Evolutionary conservation across 2,329 filamentous ascomycete species (phyloP).

Genomic region (Byssochlamys sp.): DNA sequence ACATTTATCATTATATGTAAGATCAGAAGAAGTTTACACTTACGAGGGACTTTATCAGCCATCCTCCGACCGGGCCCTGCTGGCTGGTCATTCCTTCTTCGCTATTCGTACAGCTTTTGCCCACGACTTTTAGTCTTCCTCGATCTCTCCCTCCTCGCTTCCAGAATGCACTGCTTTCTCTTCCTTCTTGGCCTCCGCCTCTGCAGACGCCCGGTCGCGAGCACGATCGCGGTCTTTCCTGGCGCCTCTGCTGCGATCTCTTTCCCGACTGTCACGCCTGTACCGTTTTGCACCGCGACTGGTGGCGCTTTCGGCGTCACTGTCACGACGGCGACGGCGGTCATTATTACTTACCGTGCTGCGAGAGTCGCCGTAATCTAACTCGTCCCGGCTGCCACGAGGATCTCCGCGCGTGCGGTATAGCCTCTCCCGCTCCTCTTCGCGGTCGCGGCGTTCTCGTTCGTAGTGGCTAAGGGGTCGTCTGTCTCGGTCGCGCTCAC

Average conservation of each 20-base stretch:
- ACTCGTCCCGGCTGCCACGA: constrained; percentile 69
- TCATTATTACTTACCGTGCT: constrained; percentile 52
- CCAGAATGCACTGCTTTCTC: constrained; percentile 61
- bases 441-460: constrained; percentile 74
- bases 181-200: constrained; percentile 29
- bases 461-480: constrained; percentile 51
- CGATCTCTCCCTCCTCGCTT: constrained; percentile 96
- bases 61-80: neutral
- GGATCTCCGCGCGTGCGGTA: constrained; percentile 76
- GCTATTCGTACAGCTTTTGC: neutral
- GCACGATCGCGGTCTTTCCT: constrained; percentile 40
- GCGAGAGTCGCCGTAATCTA: constrained; percentile 67
- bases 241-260: constrained; percentile 25
- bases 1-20: neutral
- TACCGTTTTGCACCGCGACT: constrained; percentile 54
- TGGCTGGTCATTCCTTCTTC: neutral
- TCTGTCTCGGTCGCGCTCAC: constrained; percentile 24
- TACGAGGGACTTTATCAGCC: neutral
- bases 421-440: constrained; percentile 78
- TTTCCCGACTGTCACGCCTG: constrained; percentile 32
- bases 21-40: neutral
- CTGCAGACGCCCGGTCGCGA: constrained; percentile 19
- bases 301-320: constrained; percentile 56
- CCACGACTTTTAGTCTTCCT: constrained; percentile 50
- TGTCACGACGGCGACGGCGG: constrained; percentile 68